phyloP scores from a whole-genome alignment of 768 basidiomycete species.

The Dioszegia hungarica region DNA sequence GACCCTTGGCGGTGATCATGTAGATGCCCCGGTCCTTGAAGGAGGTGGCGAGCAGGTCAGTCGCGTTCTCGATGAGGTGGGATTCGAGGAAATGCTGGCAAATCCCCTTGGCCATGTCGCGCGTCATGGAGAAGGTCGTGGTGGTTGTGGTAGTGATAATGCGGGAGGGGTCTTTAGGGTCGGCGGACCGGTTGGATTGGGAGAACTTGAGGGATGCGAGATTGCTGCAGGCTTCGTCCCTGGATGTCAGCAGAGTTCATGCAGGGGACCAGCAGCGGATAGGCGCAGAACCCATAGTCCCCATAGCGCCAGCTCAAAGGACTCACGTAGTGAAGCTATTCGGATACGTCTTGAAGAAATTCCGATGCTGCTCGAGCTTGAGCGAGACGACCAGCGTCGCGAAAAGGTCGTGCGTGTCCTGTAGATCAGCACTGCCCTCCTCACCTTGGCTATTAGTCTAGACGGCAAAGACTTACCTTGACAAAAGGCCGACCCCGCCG shows the following conservation, averaged over 20 bases:
- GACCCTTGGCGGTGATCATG: conserved; percentile 90
- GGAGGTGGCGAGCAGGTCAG: conserved; percentile 76
- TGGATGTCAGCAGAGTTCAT: conserved; percentile 43
- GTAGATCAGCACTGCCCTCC: conserved; percentile 7
- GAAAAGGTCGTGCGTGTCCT: conserved; percentile 98
- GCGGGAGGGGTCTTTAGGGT: conserved; percentile 94
- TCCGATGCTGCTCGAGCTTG: conserved; percentile 79
- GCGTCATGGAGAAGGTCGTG: conserved; percentile 98
- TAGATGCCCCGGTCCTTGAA: conserved; percentile 99
- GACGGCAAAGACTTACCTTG: conserved; percentile 58
- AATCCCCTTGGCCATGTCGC: conserved; percentile 99
- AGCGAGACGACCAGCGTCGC: conserved; percentile 94
- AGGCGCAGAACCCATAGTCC: background rate
- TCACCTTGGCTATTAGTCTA: background rate
- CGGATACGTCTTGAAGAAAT: conserved; percentile 90
- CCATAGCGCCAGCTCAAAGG: background rate
- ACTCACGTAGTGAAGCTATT: conserved; percentile 94
- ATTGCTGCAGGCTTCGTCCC: conserved; percentile 91
- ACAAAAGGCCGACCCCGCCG: conserved; percentile 89
- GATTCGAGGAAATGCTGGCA: conserved; percentile 99
- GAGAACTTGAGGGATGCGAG: conserved; percentile 95
- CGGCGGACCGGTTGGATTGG: conserved; percentile 95
- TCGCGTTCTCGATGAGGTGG: conserved; percentile 91
- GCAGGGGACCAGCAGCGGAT: background rate
- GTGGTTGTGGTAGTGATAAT: conserved; percentile 99